Evolutionary conservation across 2,329 filamentous ascomycete genomes (phyloP).

Genomic region (Fusarium sp.): DNA sequence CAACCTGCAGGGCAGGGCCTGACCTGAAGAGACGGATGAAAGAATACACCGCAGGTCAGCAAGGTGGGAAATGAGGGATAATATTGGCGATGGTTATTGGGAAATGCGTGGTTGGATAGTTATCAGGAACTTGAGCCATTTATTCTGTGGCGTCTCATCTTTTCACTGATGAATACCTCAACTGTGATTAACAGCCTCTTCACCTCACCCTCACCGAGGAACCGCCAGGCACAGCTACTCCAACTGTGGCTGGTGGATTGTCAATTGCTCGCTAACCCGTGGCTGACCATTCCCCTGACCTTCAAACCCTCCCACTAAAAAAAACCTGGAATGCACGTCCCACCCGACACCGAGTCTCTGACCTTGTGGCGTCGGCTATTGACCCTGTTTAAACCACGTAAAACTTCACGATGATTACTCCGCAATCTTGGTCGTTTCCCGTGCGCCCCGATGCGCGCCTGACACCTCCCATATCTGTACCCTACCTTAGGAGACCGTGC

Average conservation of each 20-base stretch:
- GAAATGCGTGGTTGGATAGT: neutral
- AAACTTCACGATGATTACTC: conserved; percentile 43
- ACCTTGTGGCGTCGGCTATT: conserved; percentile 45
- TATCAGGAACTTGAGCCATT: neutral
- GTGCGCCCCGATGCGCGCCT: conserved; percentile 33
- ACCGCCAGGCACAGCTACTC: conserved; percentile 7
- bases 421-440: conserved; percentile 41
- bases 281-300: conserved; percentile 12
- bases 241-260: conserved; percentile 25
- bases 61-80: neutral
- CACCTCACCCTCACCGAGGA: neutral
- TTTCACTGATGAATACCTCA: neutral
- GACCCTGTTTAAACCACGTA: conserved; percentile 36
- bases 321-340: conserved; percentile 21
- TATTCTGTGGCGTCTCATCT: neutral
- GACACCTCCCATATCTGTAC: neutral
- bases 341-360: neutral
- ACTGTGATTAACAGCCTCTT: neutral
- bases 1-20: conserved; percentile 11
- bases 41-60: conserved; percentile 4
- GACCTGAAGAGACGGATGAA: neutral
- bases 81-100: no score
- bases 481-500: conserved; percentile 30
- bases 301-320: conserved; percentile 13
- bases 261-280: conserved; percentile 1